phyloP scores from a whole-genome alignment of 805 yeast genomes.

The Monosporozyma solicola region DNA sequence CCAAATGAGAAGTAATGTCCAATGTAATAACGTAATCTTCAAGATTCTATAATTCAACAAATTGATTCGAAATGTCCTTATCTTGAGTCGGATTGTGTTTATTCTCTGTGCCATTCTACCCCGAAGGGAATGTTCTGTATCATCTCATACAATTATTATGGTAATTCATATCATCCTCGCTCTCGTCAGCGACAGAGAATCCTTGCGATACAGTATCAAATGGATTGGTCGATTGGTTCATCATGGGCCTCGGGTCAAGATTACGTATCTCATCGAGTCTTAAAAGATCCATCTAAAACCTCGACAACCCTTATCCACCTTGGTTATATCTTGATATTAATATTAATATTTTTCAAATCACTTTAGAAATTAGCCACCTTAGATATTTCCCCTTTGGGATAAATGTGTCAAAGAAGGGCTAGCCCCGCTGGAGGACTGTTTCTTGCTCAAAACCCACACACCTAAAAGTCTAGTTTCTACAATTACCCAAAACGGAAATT shows the following conservation, averaged over 20 bases:
- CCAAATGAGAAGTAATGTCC: constrained; percentile 41
- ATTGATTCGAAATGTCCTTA: background rate
- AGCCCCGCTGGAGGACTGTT: no score
- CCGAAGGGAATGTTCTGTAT: background rate
- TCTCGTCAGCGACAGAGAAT: background rate
- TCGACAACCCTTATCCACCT: no score
- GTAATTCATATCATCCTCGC: background rate
- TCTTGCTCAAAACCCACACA: no score
- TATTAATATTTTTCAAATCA: background rate
- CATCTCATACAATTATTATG: background rate
- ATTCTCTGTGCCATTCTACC: background rate
- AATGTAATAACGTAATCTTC: constrained; percentile 50
- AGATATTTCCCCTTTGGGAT: background rate
- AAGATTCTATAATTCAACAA: constrained; percentile 17
- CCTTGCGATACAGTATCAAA: background rate
- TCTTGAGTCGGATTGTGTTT: background rate
- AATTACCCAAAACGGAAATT: background rate
- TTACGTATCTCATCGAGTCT: no score
- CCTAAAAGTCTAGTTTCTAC: no score
- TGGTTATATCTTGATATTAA: background rate
- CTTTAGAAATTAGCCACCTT: background rate
- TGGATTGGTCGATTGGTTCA: background rate
- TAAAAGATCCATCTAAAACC: no score
- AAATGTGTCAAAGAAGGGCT: background rate
- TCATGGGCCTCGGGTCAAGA: background rate